These are phyloP conservation scores for Podospora pseudoanserina DNA, from an alignment of 495 filamentous ascomycete genomes.

Conservation along the genomic window DNA sequence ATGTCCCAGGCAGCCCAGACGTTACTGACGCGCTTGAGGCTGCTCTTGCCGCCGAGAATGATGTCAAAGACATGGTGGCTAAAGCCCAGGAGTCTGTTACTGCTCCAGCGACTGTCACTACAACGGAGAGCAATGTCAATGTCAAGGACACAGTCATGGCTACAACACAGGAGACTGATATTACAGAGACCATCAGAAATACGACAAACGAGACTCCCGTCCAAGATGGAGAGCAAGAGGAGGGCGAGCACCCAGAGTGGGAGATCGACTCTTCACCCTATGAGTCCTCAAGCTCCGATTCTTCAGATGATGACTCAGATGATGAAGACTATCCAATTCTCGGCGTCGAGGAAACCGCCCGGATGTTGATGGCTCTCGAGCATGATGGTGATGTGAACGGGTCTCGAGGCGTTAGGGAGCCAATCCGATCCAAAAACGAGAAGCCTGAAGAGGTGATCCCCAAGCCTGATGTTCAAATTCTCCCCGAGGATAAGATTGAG, in stretches of 20 bases:
- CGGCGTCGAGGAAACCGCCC: slow-evolving; percentile 71
- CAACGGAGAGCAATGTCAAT: too few relatives aligned
- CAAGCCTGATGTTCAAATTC: slow-evolving; percentile 71
- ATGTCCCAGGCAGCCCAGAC: slow-evolving; percentile 30
- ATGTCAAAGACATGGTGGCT: slow-evolving; percentile 7
- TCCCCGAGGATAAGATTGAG: slow-evolving; percentile 68
- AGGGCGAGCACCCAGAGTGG: slow-evolving; percentile 44
- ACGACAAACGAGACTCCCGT: not conserved
- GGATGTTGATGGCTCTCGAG: slow-evolving; percentile 70
- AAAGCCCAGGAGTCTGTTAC: not conserved
- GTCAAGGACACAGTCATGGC: not conserved
- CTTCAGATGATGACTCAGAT: slow-evolving; percentile 54
- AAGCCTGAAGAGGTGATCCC: slow-evolving; percentile 61
- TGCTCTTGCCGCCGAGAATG: slow-evolving; percentile 33
- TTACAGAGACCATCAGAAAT: not conserved
- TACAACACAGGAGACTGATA: not conserved
- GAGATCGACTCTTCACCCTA: slow-evolving; percentile 63
- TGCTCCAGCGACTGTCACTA: not conserved
- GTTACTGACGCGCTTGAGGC: slow-evolving; percentile 47
- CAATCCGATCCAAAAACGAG: slow-evolving; percentile 71
- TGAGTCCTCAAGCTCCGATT: slow-evolving; percentile 30
- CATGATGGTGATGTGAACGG: slow-evolving; percentile 60
- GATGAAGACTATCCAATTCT: slow-evolving; percentile 54
- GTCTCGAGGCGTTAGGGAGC: slow-evolving; percentile 44
- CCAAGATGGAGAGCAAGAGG: slow-evolving; percentile 13